Conservation (phyloP, 441 rosid species). For the Erodium texanum region DNA sequence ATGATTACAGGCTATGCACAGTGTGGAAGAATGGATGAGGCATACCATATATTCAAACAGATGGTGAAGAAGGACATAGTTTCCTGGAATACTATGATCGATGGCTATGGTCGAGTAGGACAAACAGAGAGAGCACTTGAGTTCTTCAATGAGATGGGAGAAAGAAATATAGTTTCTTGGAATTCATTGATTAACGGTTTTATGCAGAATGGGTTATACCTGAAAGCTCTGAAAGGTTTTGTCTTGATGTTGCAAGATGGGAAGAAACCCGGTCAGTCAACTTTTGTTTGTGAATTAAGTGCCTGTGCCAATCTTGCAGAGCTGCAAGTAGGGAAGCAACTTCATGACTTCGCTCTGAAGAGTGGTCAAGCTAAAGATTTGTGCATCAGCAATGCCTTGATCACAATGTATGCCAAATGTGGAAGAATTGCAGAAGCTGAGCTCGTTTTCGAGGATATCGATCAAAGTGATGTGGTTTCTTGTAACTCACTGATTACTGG, state of each 20-base stretch:
- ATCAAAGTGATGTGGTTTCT: slow-evolving; percentile 17
- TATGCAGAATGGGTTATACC: slow-evolving; percentile 19
- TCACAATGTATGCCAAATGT: slow-evolving; percentile 38
- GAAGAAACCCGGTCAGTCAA: slow-evolving; percentile 20
- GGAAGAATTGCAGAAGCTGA: slow-evolving; percentile 28
- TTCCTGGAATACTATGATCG: slow-evolving; percentile 36
- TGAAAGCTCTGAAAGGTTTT: slow-evolving; percentile 21
- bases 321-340: slow-evolving; percentile 31
- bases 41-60: slow-evolving; percentile 22
- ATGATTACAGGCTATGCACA: slow-evolving; percentile 26
- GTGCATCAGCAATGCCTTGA: slow-evolving; percentile 28
- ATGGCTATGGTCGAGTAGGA: slow-evolving; percentile 28
- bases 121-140: slow-evolving; percentile 15
- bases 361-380: slow-evolving; percentile 25
- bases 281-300: slow-evolving; percentile 26
- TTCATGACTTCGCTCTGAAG: slow-evolving; percentile 24
- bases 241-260: slow-evolving; percentile 21
- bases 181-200: slow-evolving; percentile 32
- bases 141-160: slow-evolving; percentile 26
- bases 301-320: slow-evolving; percentile 32
- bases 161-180: slow-evolving; percentile 32
- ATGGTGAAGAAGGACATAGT: slow-evolving; percentile 28
- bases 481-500: slow-evolving; percentile 37
- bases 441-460: slow-evolving; percentile 16
- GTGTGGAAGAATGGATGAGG: slow-evolving; percentile 29